Evolutionary conservation across 768 basidiomycete genomes (phyloP), one percentile per base, ranked within the genome.

Genomic region (Multifurca ochricompacta): DNA sequence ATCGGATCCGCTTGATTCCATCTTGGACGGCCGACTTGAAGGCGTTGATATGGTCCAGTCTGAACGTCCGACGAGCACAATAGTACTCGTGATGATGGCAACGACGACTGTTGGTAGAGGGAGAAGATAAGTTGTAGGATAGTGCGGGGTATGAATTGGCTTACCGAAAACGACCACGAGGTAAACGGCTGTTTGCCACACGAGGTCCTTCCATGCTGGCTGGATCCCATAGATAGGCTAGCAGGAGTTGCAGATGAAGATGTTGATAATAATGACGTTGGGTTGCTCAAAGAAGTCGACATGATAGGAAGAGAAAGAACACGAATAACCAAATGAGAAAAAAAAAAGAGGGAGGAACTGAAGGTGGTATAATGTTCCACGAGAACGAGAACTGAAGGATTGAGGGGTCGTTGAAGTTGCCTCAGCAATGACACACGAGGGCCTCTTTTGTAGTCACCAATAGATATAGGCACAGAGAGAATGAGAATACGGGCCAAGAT

Each of bases 31-130:
- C 30, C 9, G n/a, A 1, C 19, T 2, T 4, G 28, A 30, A 18
- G 10, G 16, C 4, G 25, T 43, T 9, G 44, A 13, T 28, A n/a
- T 18, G 19, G 18, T 35, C 28, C 31, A 42, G 4, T 34, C 43
- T 6, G 16, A 31, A 27, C 45, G 39, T 32, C 56, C 46, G 28
- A 57, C 28, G 45, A 42, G 28, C 10, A 35, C 3, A 13, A 57
- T 47, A 31, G 31, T 47, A 19, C 30, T 18, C 2, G 16, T 44
- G 44, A 56, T 19, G 32, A 47, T 19, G 39, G 27, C 31, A 23
- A 57, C 50, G 50, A 47, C 19, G 50, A 18, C 56, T 57, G 56
- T 51, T 47, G 25, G 44, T 39, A 31, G 23, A 34, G 44, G 18
- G 37, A 18, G 21, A 23, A 51, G 44, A 51, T 51, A 35, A 56